Base-by-base conservation (phyloP, 306 rosid genomes). In the Vigna nakashimae region DNA sequence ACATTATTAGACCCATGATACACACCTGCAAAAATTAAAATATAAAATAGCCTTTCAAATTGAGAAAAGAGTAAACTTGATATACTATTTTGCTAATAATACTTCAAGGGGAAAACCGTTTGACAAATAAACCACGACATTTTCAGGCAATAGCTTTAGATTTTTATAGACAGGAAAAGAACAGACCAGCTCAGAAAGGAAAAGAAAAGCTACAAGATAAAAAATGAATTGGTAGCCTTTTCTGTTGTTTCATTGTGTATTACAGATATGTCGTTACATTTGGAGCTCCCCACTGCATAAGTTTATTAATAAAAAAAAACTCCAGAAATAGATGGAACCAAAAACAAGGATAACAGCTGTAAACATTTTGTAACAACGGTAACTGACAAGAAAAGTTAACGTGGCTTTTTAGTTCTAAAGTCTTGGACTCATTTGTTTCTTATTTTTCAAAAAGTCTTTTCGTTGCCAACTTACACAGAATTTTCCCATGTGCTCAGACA, bases 401-500 rank as follows among this genome's bases (percentile, higher is more conserved):
- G 3, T 40, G 45, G 45, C 45, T 0, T 40, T 40, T 40, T 1
- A 38, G 9, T 38, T 38, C 0, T 38, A 38, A 38, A 38, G 1
- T 38, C 9, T 40, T 40, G 11, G 11, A 40, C 11, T 40, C 11
- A 2, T 40, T 40, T 40, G 45, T 40, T 40, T 40, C 11, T 40
- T 40, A 40, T 40, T 40, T 38, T 40, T 40, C 45, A 40, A 9
- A 9, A 40, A 40, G 45, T 8, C 45, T 40, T 0, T 24, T 10
- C n/a, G 30, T 43, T 7, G 79, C 15, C 40, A 32, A 86, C 98
- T 94, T 81, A 94, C 98, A 73, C 96, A 92, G 79, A 84, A 94
- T 73, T 82, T 92, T 60, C 92, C 90, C 78, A 66, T 77, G 75
- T 86, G 88, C 76, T 94, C 97, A 2, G 93, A 79, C 81, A 94